Percentiles rank a stretch among this genome's conserved stretches.
Conservation (phyloP, 371 early-diverging fungal species). For the Coemansia sp. region DNA sequence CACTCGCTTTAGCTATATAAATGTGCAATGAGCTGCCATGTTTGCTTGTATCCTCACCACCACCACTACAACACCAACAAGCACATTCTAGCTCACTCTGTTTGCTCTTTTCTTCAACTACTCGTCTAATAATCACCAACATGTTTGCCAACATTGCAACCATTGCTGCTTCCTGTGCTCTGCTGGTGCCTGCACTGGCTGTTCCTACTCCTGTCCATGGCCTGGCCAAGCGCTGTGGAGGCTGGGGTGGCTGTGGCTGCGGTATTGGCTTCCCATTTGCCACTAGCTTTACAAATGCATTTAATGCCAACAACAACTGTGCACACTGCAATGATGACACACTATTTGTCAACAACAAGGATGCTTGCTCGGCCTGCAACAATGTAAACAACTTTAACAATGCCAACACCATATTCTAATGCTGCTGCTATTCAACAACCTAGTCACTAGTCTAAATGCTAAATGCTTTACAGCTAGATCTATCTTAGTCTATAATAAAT, state of each 20-base stretch:
- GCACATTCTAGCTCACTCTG: neutral
- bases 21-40: no score
- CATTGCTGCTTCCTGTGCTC: neutral
- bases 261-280: conserved; percentile 11
- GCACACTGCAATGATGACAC: conserved; percentile 15
- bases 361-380: conserved; percentile 3
- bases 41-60: neutral
- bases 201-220: neutral
- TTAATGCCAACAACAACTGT: conserved; percentile 12
- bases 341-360: conserved; percentile 14
- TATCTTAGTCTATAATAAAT: no score
- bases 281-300: conserved; percentile 6
- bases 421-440: neutral
- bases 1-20: no score
- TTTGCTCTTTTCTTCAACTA: neutral
- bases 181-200: neutral
- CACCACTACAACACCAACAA: neutral
- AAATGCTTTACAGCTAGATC: neutral
- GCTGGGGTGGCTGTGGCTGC: conserved; percentile 9
- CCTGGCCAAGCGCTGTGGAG: conserved; percentile 4
- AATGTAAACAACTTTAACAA: conserved; percentile 14
- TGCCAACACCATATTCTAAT: conserved; percentile 8
- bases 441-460: neutral
- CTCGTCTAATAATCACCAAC: neutral
- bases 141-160: neutral